Base-by-base conservation (phyloP, 352 stramenopile species). In the Phytopythium sindhum region DNA sequence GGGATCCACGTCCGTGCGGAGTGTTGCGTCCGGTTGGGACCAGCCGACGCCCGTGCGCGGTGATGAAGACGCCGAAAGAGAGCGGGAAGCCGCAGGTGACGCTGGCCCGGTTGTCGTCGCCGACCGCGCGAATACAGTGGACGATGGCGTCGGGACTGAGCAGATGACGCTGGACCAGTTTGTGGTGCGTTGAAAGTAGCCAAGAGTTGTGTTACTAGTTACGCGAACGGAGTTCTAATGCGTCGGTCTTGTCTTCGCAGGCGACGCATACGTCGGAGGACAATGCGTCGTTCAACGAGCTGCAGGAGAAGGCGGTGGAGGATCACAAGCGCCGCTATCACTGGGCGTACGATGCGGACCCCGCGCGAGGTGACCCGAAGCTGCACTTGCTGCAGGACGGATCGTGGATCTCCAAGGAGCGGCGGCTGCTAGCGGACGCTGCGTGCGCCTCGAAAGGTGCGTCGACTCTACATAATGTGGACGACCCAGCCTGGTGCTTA, bases 201-300 rank as follows among this genome's bases (percentile, higher is more conserved):
- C 37, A 28, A 9, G 37, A 3, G 50, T 17, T 39, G 7, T 26
- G 14, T 26, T 4, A 42, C 14, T 12, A 15, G 7, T 48, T 31
- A 17, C 19, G 2, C 3, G 5, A 9, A 28, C 10, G 26, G 26
- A 41, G 31, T 1, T 31, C 9, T 55, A 17, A 55, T 19, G 28
- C 31, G 4, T 29, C 41, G 9, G 9, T 57, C 31, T 23, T n/a
- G 24, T 6, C 0, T 55, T 11, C 21, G 12, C 35, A 89, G 80
- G 80, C 82, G 37, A 91, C 80, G 0, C 81, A 96, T 66, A 96
- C 87, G 41, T 94, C 87, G 0, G 87, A 96, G 58, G 87, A 96
- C 70, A 96, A 96, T 54, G 79, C 83, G 15, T 71, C 85, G 24
- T 96, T 93, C 60, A 75, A 79, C 19, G 84, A 84, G 54, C 66